Conservation (phyloP, 139 green algal genomes). For the Chlorella sp. region DNA sequence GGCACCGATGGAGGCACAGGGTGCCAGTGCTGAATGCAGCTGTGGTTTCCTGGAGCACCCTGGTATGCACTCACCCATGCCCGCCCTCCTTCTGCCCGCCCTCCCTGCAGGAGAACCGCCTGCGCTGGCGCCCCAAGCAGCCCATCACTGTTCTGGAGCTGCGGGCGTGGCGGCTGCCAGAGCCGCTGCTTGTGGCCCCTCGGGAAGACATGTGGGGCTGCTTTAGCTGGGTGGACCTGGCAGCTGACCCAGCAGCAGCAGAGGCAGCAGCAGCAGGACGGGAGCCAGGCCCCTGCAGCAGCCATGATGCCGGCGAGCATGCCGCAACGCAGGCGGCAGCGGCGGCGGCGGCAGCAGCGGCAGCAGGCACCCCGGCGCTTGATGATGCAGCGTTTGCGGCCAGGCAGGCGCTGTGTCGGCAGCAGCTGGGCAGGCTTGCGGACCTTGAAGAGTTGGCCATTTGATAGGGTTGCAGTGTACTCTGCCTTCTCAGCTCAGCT, state of each 20-base stretch:
- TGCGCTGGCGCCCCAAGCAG: constrained; percentile 67
- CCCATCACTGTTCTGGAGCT: constrained; percentile 75
- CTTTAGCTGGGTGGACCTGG: constrained; percentile 57
- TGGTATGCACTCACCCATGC: neutral
- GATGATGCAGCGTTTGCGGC: neutral
- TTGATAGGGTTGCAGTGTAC: too few relatives aligned
- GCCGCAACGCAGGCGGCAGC: neutral
- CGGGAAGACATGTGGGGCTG: constrained; percentile 63
- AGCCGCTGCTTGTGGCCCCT: constrained; percentile 40
- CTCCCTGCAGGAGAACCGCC: constrained; percentile 15
- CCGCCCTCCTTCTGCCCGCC: too few relatives aligned
- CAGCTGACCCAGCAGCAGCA: neutral
- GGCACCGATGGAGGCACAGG: too few relatives aligned
- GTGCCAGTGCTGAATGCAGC: neutral
- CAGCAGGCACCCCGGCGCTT: constrained; percentile 8
- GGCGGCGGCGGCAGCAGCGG: neutral
- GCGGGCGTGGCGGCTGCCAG: constrained; percentile 44
- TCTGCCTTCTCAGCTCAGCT: too few relatives aligned
- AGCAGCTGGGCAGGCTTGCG: constrained; percentile 4
- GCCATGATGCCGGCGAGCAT: neutral
- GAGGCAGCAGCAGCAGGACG: neutral
- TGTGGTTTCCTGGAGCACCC: neutral
- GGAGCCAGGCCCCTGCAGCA: neutral
- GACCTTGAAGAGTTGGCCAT: neutral
- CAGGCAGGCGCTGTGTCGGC: constrained; percentile 28